Evolutionary conservation across 1,284 basidiomycete species (phyloP).

Genomic region (Apiotrichum sp.): DNA sequence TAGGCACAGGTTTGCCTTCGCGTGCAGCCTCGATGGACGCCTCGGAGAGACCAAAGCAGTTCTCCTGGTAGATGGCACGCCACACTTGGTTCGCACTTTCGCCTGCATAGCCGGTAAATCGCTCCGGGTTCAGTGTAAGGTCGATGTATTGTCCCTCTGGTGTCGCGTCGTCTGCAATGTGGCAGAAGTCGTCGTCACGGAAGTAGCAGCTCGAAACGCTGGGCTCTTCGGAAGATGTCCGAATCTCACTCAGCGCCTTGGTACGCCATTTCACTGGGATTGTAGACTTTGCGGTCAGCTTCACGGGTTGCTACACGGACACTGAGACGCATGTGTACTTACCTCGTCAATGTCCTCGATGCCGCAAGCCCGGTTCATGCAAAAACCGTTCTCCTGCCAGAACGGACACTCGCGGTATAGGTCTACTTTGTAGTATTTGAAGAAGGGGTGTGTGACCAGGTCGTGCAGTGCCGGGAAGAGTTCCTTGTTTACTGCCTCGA

Average conservation of each 20-base stretch:
- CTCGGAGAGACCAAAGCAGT: constrained; percentile 75
- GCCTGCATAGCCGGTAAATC: constrained; percentile 94
- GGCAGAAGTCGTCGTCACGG: constrained; percentile 88
- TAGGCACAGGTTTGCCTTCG: not conserved
- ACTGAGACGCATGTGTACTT: no score
- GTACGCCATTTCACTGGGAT: constrained; percentile 90
- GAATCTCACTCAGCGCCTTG: constrained; percentile 66
- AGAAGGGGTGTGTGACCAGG: constrained; percentile 83
- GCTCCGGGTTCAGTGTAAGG: constrained; percentile 82
- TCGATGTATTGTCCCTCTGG: constrained; percentile 94
- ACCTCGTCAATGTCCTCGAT: constrained; percentile 92
- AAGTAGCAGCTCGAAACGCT: constrained; percentile 74
- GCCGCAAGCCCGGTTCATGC: constrained; percentile 85
- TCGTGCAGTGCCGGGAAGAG: constrained; percentile 68
- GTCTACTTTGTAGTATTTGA: constrained; percentile 91
- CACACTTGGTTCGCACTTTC: constrained; percentile 80
- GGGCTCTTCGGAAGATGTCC: constrained; percentile 33
- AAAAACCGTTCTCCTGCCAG: constrained; percentile 91
- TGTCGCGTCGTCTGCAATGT: constrained; percentile 69
- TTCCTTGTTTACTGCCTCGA: constrained; percentile 80
- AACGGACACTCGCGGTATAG: constrained; percentile 95
- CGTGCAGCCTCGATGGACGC: constrained; percentile 28
- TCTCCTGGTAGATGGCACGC: constrained; percentile 96
- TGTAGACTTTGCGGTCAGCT: no score
- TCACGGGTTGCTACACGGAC: no score